phyloP scores from a whole-genome alignment of 192 early-diverging fungal species.

The Mortierella hygrophila region DNA sequence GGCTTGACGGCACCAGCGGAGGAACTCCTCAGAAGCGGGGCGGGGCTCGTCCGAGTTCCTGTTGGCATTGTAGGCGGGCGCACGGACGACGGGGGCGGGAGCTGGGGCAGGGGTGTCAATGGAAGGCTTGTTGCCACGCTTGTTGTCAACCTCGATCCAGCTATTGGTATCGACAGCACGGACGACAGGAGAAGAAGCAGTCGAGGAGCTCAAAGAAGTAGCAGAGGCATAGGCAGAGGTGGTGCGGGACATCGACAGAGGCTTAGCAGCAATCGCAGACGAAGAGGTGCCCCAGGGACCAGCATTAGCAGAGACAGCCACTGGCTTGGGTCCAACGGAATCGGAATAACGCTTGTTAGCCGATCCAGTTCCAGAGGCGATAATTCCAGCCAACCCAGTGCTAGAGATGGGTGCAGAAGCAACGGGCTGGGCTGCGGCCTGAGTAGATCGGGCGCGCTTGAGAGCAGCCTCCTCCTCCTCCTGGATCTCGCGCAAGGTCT shows the following conservation, averaged over 20 bases:
- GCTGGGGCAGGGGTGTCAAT: neutral
- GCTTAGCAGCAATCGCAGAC: slow-evolving; percentile 6
- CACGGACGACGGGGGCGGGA: neutral
- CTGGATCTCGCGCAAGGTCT: slow-evolving; percentile 66
- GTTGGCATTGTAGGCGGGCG: neutral
- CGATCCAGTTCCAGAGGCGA: slow-evolving; percentile 14
- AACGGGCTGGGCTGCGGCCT: slow-evolving; percentile 35
- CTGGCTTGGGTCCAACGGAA: slow-evolving; percentile 30
- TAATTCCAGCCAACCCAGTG: slow-evolving; percentile 16
- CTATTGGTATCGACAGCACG: slow-evolving; percentile 8
- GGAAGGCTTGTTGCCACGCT: slow-evolving; percentile 19
- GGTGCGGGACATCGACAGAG: slow-evolving; percentile 9
- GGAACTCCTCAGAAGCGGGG: slow-evolving; percentile 72
- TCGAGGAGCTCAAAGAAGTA: neutral
- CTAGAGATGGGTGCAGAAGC: neutral
- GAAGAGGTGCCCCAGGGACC: slow-evolving; percentile 19
- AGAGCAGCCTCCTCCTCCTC: slow-evolving; percentile 64
- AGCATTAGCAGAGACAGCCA: neutral
- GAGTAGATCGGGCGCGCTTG: slow-evolving; percentile 38
- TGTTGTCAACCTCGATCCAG: slow-evolving; percentile 27
- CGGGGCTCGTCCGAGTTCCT: slow-evolving; percentile 32
- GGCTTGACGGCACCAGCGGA: slow-evolving; percentile 75
- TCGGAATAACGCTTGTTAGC: slow-evolving; percentile 54
- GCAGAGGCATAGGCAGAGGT: slow-evolving; percentile 6
- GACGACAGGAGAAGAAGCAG: neutral